phyloP scores from a whole-genome alignment of 257 asterid genomes.

The Datura wrightii region DNA sequence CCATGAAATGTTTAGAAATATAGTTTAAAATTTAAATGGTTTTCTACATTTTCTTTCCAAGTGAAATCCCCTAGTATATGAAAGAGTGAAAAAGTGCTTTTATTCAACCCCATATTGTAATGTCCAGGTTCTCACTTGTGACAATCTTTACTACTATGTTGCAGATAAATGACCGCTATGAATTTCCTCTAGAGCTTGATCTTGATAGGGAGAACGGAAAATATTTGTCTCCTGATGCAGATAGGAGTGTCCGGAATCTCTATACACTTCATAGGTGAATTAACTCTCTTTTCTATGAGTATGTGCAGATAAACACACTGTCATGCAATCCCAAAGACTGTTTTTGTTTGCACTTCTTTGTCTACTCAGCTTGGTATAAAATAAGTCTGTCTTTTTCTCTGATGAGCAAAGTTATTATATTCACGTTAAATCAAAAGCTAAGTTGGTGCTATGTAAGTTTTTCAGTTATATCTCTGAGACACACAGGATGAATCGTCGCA shows the following conservation, averaged over 20 bases:
- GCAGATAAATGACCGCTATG: slow-evolving; percentile 98
- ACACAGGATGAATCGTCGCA: not conserved
- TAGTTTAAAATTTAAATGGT: not conserved
- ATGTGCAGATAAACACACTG: not conserved
- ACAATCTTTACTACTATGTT: slow-evolving; percentile 37
- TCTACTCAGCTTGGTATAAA: not conserved
- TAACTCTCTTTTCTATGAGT: slow-evolving; percentile 26
- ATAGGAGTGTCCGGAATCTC: slow-evolving; percentile 88
- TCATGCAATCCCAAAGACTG: not conserved
- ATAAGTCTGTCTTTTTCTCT: not conserved
- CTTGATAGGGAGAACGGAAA: slow-evolving; percentile 91
- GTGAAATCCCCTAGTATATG: too few relatives aligned
- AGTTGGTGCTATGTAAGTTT: slow-evolving; percentile 7
- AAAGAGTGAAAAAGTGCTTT: not conserved
- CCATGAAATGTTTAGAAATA: not conserved
- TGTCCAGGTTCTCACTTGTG: not conserved
- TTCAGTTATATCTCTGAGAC: slow-evolving; percentile 9
- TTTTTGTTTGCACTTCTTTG: not conserved
- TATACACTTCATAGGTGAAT: slow-evolving; percentile 90
- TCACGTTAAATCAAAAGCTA: slow-evolving; percentile 14
- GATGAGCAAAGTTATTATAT: not conserved
- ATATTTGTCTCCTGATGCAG: slow-evolving; percentile 94
- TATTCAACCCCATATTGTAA: not conserved
- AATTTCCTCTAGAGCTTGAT: slow-evolving; percentile 95
- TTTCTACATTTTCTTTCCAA: too few relatives aligned